Base-by-base conservation (phyloP, 495 filamentous ascomycete species). In the Annulohypoxylon stygium region DNA sequence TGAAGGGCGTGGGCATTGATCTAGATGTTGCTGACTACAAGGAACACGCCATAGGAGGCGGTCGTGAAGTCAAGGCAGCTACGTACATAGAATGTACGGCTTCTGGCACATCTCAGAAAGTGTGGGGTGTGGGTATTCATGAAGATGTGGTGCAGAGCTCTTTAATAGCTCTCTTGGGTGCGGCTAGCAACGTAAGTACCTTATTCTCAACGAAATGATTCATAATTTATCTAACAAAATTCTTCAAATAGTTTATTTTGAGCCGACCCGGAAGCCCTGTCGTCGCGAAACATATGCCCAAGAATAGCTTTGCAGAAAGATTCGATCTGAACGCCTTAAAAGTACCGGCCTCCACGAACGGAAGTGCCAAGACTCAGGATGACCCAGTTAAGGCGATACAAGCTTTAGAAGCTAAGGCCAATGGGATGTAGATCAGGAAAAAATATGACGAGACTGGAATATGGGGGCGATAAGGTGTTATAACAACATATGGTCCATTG, bases 61-160 rank as follows among this genome's bases (percentile, higher is more conserved):
- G 93, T 51, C 86, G 86, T 61, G 90, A 94, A 57, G 91, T 92
- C 73, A 97, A 96, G 85, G 95, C 94, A 43, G 95, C 93, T 14
- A 94, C 93, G 11, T 99, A 94, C 74, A 97, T 99, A 67, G 92
- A 98, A 81, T 97, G 94, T 80, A 92, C 89, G 45, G 88, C 91
- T 41, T 82, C 89, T n/a, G 89, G 90, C 16, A 89, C 85, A 50
- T 85, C 85, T 34, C 83, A 92, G 63, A 90, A 87, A 73, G 93
- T 97, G 10, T 99, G 96, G 97, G 96, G 96, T 73, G 93, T 99
- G 20, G 96, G 95, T 58, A 93, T 99, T 70, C 93, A 98, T 80
- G 91, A 95, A 75, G 96, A 99, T 83, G 93, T 97, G 41, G 94
- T 97, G 12, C 94, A 97, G 82, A 93, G 93, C 73, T 94, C 90